Evolutionary conservation across 2,329 filamentous ascomycete genomes (phyloP), one percentile per base, ranked within the genome.

Genomic region (Alternaria solani): DNA sequence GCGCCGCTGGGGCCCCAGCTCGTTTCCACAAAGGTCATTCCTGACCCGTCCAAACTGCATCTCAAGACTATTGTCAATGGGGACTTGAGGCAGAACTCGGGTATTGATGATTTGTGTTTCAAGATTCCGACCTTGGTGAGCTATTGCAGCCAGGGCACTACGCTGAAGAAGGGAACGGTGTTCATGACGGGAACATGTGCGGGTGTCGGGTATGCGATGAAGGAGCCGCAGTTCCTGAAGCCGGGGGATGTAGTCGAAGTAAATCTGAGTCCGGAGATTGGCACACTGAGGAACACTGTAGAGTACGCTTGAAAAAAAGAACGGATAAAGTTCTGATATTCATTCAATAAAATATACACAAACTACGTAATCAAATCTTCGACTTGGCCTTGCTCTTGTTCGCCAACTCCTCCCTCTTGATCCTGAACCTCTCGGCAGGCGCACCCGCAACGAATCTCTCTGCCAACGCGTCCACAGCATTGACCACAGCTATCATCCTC

Each of bases 1-100:
- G 83, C 83, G 0, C 86, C 86, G 0, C 57, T 88, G 0, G 86
- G 85, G 0, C 85, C 85, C 0, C 77, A 75, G 38, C 72, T 88
- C 1, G 82, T 87, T 0, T 74, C 75, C 1, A 72, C 76, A 0
- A 71, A 72, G 1, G 56, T 85, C 0, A 69, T 87, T 0, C 68
- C 74, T 0, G 81, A 85, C 52, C 83, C 84, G 0, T 71, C 68
- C 1, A 66, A 71, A 16, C 73, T 87, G 43, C 69, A 74, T 0
- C 66, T 88, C 7, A 71, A 69, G 57, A 86, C 83, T 0, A 79
- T 75, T 14, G 75, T 86, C 14, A 85, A 86, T 67, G 83, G 82
- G 1, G 72, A 81, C 49, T 66, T 81, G 2, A 79, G 84, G 44
- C 85, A 87, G 73, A 79, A 77, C 51, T 81, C 78, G 18, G 81